Base-by-base conservation (phyloP, 345 rosid genomes). In the Passiflora organensis region DNA sequence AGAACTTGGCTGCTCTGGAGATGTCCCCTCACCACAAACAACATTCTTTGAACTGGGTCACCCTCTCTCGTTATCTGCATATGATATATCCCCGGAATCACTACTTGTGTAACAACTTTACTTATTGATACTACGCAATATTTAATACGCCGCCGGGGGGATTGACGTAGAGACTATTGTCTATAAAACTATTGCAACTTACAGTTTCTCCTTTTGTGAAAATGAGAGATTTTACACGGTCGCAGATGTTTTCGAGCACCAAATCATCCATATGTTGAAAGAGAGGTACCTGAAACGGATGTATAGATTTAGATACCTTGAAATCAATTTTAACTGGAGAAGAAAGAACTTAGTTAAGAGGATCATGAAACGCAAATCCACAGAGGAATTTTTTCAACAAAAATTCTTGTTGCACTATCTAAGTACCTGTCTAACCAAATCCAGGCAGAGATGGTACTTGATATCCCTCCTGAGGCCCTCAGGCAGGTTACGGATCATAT, bases 251-350 rank as follows among this genome's bases (percentile, higher is more conserved):
- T 69, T 93, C 99, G 0, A 89, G 71, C 34, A 93, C 99, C 54
- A 93, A 62, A 71, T 93, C 96, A 56, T 93, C 95, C 99, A 86
- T 86, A 53, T 93, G 95, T 24, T 93, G 99, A 39, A 93, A 93
- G 51, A 93, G 69, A 0, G 99, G 96, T 32, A 88, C 98, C 98
- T 91, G 72, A 46, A 60, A 52, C 37, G 39, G 17, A 24, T 13
- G 42, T 13, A 20, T 46, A 38, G 22, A 34, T 15, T 2, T 17
- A 48, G n/a, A 46, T 2, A 16, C 9, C 2, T 3, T 53, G 17
- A 38, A 1, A 13, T 6, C 4, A 22, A 44, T 28, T 28, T 36
- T 8, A 45, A 58, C 15, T 25, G 13, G 20, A 13, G 39, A 49
- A 28, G 8, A 28, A 8, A 3, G 8, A 8, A 3, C 3, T 28